phyloP scores from a whole-genome alignment of 768 basidiomycete genomes.

The Suillus brevipes region DNA sequence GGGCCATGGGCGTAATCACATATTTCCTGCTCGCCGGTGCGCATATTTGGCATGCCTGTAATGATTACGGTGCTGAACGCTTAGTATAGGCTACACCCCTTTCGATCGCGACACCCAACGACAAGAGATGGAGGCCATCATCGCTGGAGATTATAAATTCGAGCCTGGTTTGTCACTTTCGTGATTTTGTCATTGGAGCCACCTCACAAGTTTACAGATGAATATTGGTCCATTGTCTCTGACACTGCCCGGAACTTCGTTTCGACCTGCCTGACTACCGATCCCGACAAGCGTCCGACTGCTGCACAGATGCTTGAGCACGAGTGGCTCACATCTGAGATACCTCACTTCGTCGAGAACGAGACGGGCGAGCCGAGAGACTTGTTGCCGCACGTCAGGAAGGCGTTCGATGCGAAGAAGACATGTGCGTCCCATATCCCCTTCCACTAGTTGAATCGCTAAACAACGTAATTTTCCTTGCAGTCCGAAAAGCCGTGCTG shows the following conservation, averaged over 20 bases:
- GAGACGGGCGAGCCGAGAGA: constrained; percentile 62
- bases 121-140: constrained; percentile 95
- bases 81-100: constrained; percentile 78
- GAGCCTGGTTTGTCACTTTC: constrained; percentile 51
- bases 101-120: constrained; percentile 90
- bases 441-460: neutral
- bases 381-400: constrained; percentile 87
- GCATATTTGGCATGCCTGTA: constrained; percentile 4
- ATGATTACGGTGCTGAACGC: constrained; percentile 2
- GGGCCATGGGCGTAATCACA: constrained; percentile 98
- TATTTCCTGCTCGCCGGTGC: constrained; percentile 86
- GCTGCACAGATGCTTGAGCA: constrained; percentile 74
- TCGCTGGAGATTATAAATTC: constrained; percentile 90
- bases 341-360: constrained; percentile 68
- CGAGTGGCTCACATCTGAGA: constrained; percentile 59
- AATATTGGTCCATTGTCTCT: constrained; percentile 88
- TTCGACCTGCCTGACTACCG: constrained; percentile 75
- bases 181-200: neutral
- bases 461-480: neutral
- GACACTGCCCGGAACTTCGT: constrained; percentile 85
- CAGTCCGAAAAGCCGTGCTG: constrained; percentile 87
- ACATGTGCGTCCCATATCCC: constrained; percentile 58
- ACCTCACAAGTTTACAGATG: constrained; percentile 39
- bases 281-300: constrained; percentile 79
- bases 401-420: constrained; percentile 84